Base-by-base conservation (phyloP, 352 stramenopile genomes). In the Pythium angustatum region DNA sequence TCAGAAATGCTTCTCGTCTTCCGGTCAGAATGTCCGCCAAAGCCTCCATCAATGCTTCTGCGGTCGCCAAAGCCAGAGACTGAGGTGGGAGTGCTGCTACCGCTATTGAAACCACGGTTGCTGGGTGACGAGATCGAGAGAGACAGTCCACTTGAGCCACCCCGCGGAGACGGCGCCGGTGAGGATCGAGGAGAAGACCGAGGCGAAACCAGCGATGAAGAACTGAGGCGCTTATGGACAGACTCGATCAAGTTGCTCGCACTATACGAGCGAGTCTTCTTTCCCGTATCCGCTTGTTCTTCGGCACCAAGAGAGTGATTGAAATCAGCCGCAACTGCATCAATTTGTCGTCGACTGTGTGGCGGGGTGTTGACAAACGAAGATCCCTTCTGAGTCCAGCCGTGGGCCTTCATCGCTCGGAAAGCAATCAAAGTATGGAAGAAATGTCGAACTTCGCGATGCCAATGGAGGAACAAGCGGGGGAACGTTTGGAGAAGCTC, bases 331-430 rank as follows among this genome's bases (percentile, higher is more conserved):
- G 85, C 87, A 8, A 96, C 87, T 12, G 87, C 87, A 74, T 96
- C 87, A 8, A 96, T 96, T 48, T 96, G 87, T 33, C 87, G 85
- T 26, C 87, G 81, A 38, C 83, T 93, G 52, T 96, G 87, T 0
- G 87, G 87, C 14, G 87, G 87, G 0, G 87, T 96, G 49, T 92
- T 90, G n/a, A 96, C 87, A 61, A 93, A 96, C 1, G 79, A 93
- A 26, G 85, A 75, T 14, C 87, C 87, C 45, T 89, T 89, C 40
- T 94, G 87, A 6, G 86, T 96, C 85, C 86, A 96, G 22, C 79
- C 86, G 51, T 94, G 85, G 0, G 87, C 48, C 71, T 96, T 96
- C 81, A 94, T 90, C 2, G 82, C 87, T 26, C 87, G 81, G 55
- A 88, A 93, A 27, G 87, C 87, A 53, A 94, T 90, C 40, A 96